Conservation (phyloP, 768 basidiomycete species). For the Gautieria morchelliformis region DNA sequence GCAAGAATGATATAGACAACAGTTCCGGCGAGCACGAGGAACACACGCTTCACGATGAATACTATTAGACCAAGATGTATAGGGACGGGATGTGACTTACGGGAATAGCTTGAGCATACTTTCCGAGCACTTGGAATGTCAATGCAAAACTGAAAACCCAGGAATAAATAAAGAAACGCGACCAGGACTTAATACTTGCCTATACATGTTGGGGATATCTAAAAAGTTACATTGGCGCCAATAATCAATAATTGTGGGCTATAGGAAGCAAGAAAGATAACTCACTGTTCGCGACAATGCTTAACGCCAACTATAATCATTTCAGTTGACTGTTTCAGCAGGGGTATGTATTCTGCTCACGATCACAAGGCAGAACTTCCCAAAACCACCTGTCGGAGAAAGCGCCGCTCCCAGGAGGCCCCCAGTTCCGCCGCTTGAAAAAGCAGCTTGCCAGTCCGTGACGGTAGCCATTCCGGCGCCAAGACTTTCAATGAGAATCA, state of each 20-base stretch:
- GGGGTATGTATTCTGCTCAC: conserved; percentile 13
- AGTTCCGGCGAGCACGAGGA: conserved; percentile 29
- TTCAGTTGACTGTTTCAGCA: background rate
- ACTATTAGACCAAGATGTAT: background rate
- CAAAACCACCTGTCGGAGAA: conserved; percentile 29
- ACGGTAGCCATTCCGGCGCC: conserved; percentile 36
- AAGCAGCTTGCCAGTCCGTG: conserved; percentile 26
- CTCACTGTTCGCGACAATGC: conserved; percentile 34
- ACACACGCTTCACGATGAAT: conserved; percentile 25
- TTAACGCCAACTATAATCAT: conserved; percentile 20
- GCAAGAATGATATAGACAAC: conserved; percentile 31
- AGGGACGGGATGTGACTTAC: conserved; percentile 14
- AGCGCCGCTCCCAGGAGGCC: conserved; percentile 36
- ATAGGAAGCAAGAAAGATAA: too few species aligned
- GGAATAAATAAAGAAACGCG: background rate
- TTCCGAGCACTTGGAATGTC: conserved; percentile 33
- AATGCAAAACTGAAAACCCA: conserved; percentile 26
- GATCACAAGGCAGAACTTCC: conserved; percentile 37
- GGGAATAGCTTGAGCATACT: conserved; percentile 33
- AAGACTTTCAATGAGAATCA: conserved; percentile 34
- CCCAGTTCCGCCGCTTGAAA: conserved; percentile 30
- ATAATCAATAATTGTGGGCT: background rate
- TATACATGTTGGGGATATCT: conserved; percentile 37
- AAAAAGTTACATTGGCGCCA: background rate
- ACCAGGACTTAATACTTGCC: background rate